Evolutionary conservation across 176 grass and related monocot species (phyloP).

Genomic region (Phyllostachys edulis): DNA sequence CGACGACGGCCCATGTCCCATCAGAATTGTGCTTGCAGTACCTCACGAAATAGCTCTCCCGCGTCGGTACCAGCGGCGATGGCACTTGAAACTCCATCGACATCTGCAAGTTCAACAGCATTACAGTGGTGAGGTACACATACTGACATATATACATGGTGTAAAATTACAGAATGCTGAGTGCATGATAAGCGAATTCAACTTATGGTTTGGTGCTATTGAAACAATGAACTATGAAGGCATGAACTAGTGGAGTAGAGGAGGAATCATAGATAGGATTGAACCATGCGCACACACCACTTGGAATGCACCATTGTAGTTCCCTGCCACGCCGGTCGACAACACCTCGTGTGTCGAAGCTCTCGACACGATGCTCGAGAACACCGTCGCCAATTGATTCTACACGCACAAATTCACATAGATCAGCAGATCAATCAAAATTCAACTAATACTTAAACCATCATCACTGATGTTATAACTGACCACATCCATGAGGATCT

Average conservation of each 20-base stretch:
- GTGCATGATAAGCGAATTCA: too few species aligned
- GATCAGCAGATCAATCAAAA: not conserved
- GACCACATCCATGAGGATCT: conserved; percentile 89
- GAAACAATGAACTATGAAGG: not conserved
- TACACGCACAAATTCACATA: not conserved
- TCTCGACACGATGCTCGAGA: conserved; percentile 84
- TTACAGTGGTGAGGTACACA: not conserved
- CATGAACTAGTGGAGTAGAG: not conserved
- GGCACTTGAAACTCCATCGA: conserved; percentile 87
- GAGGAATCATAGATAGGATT: not conserved
- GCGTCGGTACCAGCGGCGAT: conserved; percentile 72
- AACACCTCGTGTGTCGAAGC: conserved; percentile 63
- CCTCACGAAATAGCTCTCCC: conserved; percentile 73
- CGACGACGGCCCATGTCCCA: conserved; percentile 70
- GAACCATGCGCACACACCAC: conserved; percentile 42
- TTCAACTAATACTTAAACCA: not conserved
- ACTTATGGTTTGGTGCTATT: not conserved
- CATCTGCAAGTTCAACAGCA: conserved; percentile 46
- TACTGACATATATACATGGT: not conserved
- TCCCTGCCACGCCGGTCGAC: conserved; percentile 79
- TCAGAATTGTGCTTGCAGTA: conserved; percentile 80
- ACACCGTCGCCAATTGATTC: conserved; percentile 67
- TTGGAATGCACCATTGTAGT: conserved; percentile 79
- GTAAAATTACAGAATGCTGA: not conserved
- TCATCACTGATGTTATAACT: not conserved